phyloP scores from a whole-genome alignment of 148 eudicot genomes.

The Polygonum maritimum region DNA sequence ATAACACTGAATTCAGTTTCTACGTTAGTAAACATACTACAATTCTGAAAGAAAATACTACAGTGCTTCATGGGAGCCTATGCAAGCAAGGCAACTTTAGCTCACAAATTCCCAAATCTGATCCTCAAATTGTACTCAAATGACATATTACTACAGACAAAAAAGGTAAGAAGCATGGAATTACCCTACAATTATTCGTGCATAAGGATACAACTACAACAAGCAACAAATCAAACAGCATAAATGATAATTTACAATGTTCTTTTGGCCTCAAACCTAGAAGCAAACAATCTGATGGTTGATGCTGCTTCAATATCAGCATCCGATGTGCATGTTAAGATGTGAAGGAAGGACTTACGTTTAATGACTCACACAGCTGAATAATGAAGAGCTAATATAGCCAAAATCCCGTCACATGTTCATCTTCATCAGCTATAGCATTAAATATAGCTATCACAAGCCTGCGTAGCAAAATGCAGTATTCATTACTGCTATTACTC shows the following conservation, averaged over 20 bases:
- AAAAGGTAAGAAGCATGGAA: neutral
- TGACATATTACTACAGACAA: neutral
- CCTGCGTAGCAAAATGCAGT: constrained; percentile 33
- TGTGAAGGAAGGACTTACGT: neutral
- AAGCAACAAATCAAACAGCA: neutral
- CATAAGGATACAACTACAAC: neutral
- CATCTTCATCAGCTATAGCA: constrained; percentile 59
- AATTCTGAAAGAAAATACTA: neutral
- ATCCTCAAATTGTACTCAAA: neutral
- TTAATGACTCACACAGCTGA: neutral
- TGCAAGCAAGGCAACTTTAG: neutral
- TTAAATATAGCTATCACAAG: constrained; percentile 52
- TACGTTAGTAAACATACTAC: neutral
- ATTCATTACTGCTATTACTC: neutral
- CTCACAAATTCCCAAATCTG: neutral
- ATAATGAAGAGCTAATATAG: constrained; percentile 24
- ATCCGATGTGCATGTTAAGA: neutral
- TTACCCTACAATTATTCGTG: neutral
- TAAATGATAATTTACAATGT: neutral
- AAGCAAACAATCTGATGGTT: neutral
- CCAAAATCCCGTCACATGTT: constrained; percentile 36
- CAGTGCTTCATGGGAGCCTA: no score
- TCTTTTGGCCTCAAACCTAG: neutral
- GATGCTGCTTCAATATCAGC: neutral
- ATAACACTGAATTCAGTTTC: neutral